Evolutionary conservation across 2,329 filamentous ascomycete species (phyloP), one percentile per base, ranked within the genome.

Genomic region (Penicillium fuscoglaucum): DNA sequence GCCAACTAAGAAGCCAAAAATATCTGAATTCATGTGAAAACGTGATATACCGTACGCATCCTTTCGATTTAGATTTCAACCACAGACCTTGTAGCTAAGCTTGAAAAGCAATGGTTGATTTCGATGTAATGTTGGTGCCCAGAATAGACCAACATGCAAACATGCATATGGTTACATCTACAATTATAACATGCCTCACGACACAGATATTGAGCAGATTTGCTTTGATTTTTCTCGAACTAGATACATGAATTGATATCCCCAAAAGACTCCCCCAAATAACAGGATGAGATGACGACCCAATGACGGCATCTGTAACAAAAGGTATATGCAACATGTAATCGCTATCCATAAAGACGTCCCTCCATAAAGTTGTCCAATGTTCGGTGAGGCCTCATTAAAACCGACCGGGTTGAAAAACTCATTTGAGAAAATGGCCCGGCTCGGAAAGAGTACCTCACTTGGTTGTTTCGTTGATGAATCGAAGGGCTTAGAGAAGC

Each of bases 381-480:
- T 29, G 35, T 33, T 43, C 29, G 17, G 49, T 45, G 52, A 56
- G 39, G 55, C 55, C 55, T 59, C 54, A 29, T 40, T 61, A 48
- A 52, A 62, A 56, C 55, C 58, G 40, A n/a, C 19, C 52, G 28
- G 35, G 52, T 48, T 53, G 40, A 50, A 48, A 35, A 59, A 52
- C 52, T 46, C 52, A 40, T 24, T 49, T 29, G 37, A 56, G 55
- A 39, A 48, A 58, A 52, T 40, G 37, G 37, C 35, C 48, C 52
- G 8, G 40, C 24, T 43, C 47, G 41, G 39, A 53, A 55, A 59
- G 58, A 58, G 59, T 41, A 58, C 48, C 52, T 47, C 35, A 52
- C 35, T n/a, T 37, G 29, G 39, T 41, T 17, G 29, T 41, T 40
- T 40, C 9, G 43, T 41, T 41, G 40, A n/a, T 45, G 37, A 45